Conservation (phyloP, 441 rosid genomes). For the Erodium texanum region DNA sequence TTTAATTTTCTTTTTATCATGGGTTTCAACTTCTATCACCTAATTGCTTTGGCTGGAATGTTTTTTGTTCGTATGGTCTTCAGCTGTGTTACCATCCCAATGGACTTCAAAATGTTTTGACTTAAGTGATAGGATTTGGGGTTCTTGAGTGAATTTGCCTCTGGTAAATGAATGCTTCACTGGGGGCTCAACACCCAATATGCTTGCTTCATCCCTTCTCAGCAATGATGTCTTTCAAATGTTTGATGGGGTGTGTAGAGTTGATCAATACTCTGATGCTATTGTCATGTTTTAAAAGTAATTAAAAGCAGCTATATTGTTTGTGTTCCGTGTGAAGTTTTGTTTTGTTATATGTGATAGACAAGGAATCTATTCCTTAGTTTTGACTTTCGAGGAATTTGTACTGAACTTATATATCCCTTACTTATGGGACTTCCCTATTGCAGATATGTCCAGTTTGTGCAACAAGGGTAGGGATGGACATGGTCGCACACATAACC, state of each 20-base stretch:
- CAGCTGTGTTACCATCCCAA: not conserved
- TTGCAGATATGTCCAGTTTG: slow-evolving; percentile 92
- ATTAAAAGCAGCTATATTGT: no score
- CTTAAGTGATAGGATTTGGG: not conserved
- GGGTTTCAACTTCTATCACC: not conserved
- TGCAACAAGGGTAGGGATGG: slow-evolving; percentile 72
- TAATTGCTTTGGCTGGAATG: not conserved
- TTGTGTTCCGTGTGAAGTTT: slow-evolving; percentile 17
- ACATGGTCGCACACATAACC: slow-evolving; percentile 92
- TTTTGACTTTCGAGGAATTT: not conserved
- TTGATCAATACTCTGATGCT: not conserved
- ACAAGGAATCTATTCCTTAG: not conserved
- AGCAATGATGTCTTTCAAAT: not conserved
- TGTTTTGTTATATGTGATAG: not conserved
- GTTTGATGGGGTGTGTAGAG: not conserved
- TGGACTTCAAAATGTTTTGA: not conserved
- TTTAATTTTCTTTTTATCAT: not conserved
- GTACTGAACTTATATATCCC: slow-evolving; percentile 13
- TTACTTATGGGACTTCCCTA: slow-evolving; percentile 16
- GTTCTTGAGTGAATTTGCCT: not conserved
- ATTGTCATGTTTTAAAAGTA: not conserved
- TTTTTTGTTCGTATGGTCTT: not conserved
- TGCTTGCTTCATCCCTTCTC: no score
- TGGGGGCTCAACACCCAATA: no score
- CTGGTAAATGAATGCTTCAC: not conserved